Base-by-base conservation (phyloP, 352 stramenopile species). In the Globisporangium barbulae region DNA sequence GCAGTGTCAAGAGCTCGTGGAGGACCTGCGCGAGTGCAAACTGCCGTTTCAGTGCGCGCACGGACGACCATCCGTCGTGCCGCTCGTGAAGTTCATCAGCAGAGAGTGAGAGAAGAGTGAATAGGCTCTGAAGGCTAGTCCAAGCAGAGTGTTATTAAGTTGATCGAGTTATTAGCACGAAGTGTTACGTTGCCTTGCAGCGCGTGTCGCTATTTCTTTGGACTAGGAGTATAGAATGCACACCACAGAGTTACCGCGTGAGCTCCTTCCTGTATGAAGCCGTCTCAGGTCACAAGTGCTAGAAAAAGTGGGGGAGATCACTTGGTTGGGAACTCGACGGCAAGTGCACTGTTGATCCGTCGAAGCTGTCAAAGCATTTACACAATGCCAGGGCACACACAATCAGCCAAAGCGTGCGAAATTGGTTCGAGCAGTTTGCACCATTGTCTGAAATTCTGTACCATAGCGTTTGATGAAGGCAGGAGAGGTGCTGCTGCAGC, bases 21-120 rank as follows among this genome's bases (percentile, higher is more conserved):
- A 83, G 19, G 71, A 81, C 22, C 73, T 98, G 0, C 78, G 86
- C 19, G 70, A 68, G 8, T 97, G 90, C 61, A 72, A 92, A 4
- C 61, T 97, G 35, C 82, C 85, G n/a, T 98, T 97, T 56, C 86
- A 97, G 55, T 98, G 92, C 54, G 92, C 92, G 2, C 92, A 98
- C 41, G 92, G 92, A 1, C 75, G 92, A 13, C 90, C 92, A 6
- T 95, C 83, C n/a, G 69, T 98, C 31, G 85, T 94, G 5, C 90
- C 92, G n/a, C 73, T 97, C 5, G 75, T 79, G 5, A 75, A 97
- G 55, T 81, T 97, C 22, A 50, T 60, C n/a, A 57, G 12, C 8
- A 31, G 39, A 50, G 41, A 55, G 37, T 35, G 21, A 49, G 49
- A 39, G 30, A 25, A 41, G 22, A 45, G 37, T 41, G 13, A 2